phyloP scores from a whole-genome alignment of 2,329 filamentous ascomycete genomes.

The Mycosphaerelloides madeirae region DNA sequence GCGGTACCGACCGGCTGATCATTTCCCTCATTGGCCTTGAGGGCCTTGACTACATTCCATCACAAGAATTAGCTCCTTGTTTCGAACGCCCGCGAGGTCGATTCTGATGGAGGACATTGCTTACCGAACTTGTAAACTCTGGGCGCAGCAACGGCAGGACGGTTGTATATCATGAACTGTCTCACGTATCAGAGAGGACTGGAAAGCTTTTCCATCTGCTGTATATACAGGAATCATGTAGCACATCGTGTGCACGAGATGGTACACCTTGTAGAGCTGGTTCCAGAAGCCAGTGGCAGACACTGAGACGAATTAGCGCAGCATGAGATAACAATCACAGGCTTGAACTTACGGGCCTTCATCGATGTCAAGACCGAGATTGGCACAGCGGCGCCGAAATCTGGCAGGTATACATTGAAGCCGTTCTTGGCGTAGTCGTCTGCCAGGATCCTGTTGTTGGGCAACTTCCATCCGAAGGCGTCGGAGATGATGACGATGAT shows the following conservation, averaged over 20 bases:
- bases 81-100: no score
- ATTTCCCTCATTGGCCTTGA: constrained; percentile 27
- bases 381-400: constrained; percentile 31
- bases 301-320: constrained; percentile 7
- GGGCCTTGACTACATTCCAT: constrained; percentile 26
- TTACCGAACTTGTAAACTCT: constrained; percentile 25
- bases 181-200: no score
- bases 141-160: constrained; percentile 25
- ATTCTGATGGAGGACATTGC: no score
- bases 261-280: constrained; percentile 29
- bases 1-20: constrained; percentile 32
- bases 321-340: no score
- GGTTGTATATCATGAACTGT: constrained; percentile 21
- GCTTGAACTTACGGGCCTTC: constrained; percentile 18
- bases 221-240: constrained; percentile 17
- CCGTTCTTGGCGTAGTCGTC: constrained; percentile 35
- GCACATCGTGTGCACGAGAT: constrained; percentile 22
- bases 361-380: constrained; percentile 27
- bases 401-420: constrained; percentile 32
- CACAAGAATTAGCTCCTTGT: no score
- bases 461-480: constrained; percentile 34
- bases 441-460: constrained; percentile 36
- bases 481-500: constrained; percentile 38
- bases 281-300: constrained; percentile 28
- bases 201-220: no score